Conservation (phyloP, 2,329 filamentous ascomycete species). For the Thermoascus crustaceus region DNA sequence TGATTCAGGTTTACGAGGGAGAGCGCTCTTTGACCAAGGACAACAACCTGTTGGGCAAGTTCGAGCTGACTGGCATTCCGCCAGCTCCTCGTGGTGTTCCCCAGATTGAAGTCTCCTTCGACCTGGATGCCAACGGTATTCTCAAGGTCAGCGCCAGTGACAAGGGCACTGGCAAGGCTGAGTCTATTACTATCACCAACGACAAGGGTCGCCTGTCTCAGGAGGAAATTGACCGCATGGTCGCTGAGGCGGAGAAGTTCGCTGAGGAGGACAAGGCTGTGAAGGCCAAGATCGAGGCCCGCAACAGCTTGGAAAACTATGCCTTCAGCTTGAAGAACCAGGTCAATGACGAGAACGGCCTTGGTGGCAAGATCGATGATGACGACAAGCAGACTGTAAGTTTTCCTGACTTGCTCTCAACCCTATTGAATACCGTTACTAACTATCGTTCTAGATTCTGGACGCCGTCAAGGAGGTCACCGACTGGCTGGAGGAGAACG, state of each 20-base stretch:
- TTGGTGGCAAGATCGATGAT: constrained; percentile 96
- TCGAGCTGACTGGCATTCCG: constrained; percentile 93
- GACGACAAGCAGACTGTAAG: constrained; percentile 94
- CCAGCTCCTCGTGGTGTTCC: constrained; percentile 92
- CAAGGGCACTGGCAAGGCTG: constrained; percentile 95
- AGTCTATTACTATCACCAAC: constrained; percentile 98
- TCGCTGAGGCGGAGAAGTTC: constrained; percentile 95
- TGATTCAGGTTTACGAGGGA: constrained; percentile 93
- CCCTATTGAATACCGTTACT: constrained; percentile 21
- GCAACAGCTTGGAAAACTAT: constrained; percentile 98
- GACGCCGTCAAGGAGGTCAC: constrained; percentile 95
- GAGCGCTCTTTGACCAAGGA: constrained; percentile 92
- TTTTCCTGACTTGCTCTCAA: constrained; percentile 15
- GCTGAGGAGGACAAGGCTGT: constrained; percentile 99
- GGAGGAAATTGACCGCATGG: constrained; percentile 99
- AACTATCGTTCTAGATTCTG: constrained; percentile 50
- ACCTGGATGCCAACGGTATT: constrained; percentile 97
- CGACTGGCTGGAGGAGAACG: constrained; percentile 97
- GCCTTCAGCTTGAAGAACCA: constrained; percentile 99
- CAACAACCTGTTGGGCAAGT: constrained; percentile 96
- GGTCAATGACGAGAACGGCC: constrained; percentile 90
- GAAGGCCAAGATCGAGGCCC: constrained; percentile 90
- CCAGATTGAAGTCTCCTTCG: constrained; percentile 96
- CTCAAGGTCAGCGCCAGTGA: constrained; percentile 92
- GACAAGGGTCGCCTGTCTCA: constrained; percentile 95